Percentiles rank a stretch among this genome's conserved stretches.
phyloP scores from a whole-genome alignment of 805 yeast genomes.

The Saccharomyces paradoxus region DNA sequence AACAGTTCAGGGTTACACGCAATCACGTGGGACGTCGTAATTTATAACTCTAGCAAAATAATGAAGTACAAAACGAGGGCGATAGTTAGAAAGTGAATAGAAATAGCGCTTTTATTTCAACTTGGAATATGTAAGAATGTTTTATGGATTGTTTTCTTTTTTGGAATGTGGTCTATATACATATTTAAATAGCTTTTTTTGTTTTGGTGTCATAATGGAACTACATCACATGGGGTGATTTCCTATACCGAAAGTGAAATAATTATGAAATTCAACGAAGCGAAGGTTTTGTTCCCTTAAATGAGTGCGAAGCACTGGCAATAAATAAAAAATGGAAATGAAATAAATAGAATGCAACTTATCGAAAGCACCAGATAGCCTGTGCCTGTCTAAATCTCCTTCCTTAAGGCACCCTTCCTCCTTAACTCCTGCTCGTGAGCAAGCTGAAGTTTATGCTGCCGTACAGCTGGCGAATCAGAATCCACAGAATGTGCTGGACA shows the following conservation, averaged over 20 bases:
- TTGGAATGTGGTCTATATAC: not conserved
- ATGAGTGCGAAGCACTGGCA: not conserved
- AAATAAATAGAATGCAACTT: not conserved
- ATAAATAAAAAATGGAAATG: not conserved
- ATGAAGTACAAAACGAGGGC: too few relatives aligned
- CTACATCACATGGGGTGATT: not conserved
- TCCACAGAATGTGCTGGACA: slow-evolving; percentile 38
- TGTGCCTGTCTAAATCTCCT: not conserved
- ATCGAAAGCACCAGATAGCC: not conserved
- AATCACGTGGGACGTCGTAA: not conserved
- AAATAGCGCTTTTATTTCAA: not conserved
- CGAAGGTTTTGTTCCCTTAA: not conserved
- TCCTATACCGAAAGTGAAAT: not conserved
- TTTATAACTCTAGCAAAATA: too few relatives aligned
- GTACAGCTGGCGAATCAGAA: slow-evolving; percentile 32
- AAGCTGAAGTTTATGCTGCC: slow-evolving; percentile 3
- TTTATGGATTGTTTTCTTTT: not conserved
- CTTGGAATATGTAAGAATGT: not conserved
- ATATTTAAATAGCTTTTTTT: not conserved
- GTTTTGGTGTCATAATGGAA: not conserved
- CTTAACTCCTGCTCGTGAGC: not conserved
- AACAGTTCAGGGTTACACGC: not conserved
- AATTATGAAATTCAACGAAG: too few relatives aligned
- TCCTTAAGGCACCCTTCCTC: not conserved
- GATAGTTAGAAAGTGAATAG: not conserved